Conservation (phyloP, 2,329 filamentous ascomycete genomes). For the Aspergillus novoparasiticus region DNA sequence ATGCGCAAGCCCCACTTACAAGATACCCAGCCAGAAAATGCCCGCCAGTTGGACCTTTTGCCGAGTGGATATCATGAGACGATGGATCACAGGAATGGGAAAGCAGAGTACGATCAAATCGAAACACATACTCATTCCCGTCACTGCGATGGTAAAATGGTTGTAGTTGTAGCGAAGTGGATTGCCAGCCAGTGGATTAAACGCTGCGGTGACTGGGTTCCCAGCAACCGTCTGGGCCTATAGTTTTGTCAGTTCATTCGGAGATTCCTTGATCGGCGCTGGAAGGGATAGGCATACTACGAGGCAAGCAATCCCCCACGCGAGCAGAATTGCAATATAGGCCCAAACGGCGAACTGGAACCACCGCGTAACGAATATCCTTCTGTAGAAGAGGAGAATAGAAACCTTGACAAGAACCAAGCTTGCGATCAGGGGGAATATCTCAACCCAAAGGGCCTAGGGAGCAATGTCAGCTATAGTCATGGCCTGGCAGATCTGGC, state of each 20-base stretch:
- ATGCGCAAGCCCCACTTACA: neutral
- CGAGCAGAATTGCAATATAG: neutral
- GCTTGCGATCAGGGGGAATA: conserved; percentile 1
- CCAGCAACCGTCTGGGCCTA: no score
- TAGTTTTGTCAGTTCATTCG: no score
- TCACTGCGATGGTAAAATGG: no score
- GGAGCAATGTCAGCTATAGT: neutral
- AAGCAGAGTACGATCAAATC: conserved; percentile 7
- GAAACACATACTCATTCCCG: conserved; percentile 7
- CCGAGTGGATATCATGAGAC: neutral
- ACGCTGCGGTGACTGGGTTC: no score
- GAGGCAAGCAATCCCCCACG: conserved; percentile 1
- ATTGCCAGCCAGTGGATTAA: no score
- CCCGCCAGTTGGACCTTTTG: conserved; percentile 4
- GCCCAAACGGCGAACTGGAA: neutral
- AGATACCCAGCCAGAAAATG: conserved; percentile 9
- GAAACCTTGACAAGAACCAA: conserved; percentile 3
- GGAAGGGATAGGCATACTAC: neutral
- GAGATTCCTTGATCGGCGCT: no score
- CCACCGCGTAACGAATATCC: conserved; percentile 2
- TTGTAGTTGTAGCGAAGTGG: no score
- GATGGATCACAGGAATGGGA: conserved; percentile 4
- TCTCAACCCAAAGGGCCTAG: conserved; percentile 7
- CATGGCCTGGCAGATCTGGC: no score
- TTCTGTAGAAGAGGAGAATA: neutral